Evolutionary conservation across 305 asterid genomes (phyloP), one percentile per base, ranked within the genome.

Genomic region (Fraxinus xanthoxyloides): DNA sequence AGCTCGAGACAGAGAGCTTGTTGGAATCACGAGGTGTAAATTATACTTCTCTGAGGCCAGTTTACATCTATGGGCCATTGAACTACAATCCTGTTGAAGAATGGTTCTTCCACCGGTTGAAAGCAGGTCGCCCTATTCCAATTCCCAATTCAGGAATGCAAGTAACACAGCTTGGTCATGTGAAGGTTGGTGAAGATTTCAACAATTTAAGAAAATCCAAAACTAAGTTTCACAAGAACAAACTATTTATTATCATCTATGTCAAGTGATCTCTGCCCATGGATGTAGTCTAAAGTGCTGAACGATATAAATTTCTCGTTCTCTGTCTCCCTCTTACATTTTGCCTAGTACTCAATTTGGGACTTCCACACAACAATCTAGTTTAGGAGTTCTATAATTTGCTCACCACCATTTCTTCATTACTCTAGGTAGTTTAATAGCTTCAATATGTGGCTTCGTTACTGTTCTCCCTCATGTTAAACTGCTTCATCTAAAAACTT

Each of bases 1-100:
- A 96, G 90, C 98, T 96, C 4, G 99, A 96, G 90, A 96, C 98
- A 0, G 99, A 96, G 92, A 91, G 89, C 91, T 87, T 96, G 81
- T 79, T 94, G 82, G 86, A 80, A 75, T 89, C 94, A 78, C 88
- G 92, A 7, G 97, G 77, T 13, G 96, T 96, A 81, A 96, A 94
- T 85, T 96, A 94, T 95, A 96, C 98, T 40, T 93, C 98, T 7
- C 10, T 96, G 6, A 92, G 98, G 88, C 99, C 99, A 8, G 99
- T 96, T 80, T 96, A 96, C 86, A 96, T 96, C 75, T 96, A 94
- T 31, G 98, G 98, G 9, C 98, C 99, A 32, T 86, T 94, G 83
- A 96, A 96, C 92, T 96, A 96, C 88, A 96, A 96, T 87, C 98
- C 99, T 0, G 98, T 96, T 10, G 99, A 96, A 85, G 98, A 96